Evolutionary conservation across 2,329 filamentous ascomycete species (phyloP).

Genomic region (Penicillium sclerotigenum): DNA sequence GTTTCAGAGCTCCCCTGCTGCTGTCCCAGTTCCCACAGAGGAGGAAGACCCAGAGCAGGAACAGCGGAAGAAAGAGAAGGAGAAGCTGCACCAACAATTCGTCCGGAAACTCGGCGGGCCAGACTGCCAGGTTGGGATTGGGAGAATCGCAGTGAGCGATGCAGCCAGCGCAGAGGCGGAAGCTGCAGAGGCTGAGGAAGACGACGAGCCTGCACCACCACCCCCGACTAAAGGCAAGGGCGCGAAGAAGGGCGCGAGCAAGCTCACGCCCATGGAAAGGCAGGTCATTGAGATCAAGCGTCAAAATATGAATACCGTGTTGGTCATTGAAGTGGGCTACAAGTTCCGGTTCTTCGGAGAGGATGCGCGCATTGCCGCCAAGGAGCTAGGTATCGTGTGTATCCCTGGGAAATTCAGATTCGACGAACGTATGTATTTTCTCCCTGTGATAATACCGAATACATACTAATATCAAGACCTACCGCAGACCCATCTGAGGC

Average conservation of each 20-base stretch:
- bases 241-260: slow-evolving; percentile 70
- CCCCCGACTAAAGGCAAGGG: slow-evolving; percentile 45
- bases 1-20: slow-evolving; percentile 53
- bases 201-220: slow-evolving; percentile 47
- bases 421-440: slow-evolving; percentile 68
- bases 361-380: slow-evolving; percentile 83
- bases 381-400: slow-evolving; percentile 89
- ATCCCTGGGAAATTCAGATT: slow-evolving; percentile 94
- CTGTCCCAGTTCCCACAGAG: slow-evolving; percentile 34
- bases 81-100: slow-evolving; percentile 76
- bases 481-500: slow-evolving; percentile 75
- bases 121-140: slow-evolving; percentile 70
- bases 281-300: slow-evolving; percentile 93
- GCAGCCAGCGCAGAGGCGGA: slow-evolving; percentile 54
- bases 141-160: slow-evolving; percentile 57
- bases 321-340: slow-evolving; percentile 95
- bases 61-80: slow-evolving; percentile 57
- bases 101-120: slow-evolving; percentile 85
- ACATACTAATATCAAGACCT: slow-evolving; percentile 16
- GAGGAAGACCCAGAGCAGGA: slow-evolving; percentile 48
- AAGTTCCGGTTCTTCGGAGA: slow-evolving; percentile 98
- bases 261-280: slow-evolving; percentile 90
- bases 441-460: background rate
- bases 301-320: slow-evolving; percentile 81
- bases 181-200: slow-evolving; percentile 57